These are phyloP conservation scores for Penicillium polonicum DNA, from an alignment of 2,329 filamentous ascomycete species.

Conservation along the genomic window DNA sequence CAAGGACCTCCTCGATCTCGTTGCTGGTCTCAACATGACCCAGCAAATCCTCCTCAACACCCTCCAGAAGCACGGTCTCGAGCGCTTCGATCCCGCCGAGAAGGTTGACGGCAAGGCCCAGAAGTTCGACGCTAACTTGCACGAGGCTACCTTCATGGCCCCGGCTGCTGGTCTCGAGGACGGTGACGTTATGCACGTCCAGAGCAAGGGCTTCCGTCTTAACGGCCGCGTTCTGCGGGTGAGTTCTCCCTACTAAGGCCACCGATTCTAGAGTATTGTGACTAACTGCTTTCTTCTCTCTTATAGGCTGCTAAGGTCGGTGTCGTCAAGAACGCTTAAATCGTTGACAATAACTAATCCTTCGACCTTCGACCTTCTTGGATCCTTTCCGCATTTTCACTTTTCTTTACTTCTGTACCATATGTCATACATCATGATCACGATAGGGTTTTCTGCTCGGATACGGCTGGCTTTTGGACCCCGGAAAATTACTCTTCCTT, in stretches of 20 bases:
- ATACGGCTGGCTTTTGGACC: conserved; percentile 24
- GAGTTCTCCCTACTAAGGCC: conserved; percentile 22
- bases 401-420: conserved; percentile 32
- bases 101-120: conserved; percentile 57
- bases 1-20: conserved; percentile 74
- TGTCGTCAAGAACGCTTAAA: conserved; percentile 76
- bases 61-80: conserved; percentile 88
- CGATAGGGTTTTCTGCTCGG: conserved; percentile 25
- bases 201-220: conserved; percentile 93
- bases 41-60: conserved; percentile 83
- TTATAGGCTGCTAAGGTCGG: conserved; percentile 81
- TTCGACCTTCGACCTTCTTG: not conserved
- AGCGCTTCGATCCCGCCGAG: conserved; percentile 74
- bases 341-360: conserved; percentile 7
- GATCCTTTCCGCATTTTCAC: conserved; percentile 6
- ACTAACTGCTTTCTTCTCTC: conserved; percentile 13
- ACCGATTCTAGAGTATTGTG: not conserved
- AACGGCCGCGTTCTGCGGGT: conserved; percentile 83
- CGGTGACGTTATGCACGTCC: conserved; percentile 83
- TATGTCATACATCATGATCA: conserved; percentile 35
- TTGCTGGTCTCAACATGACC: conserved; percentile 93
- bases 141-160: conserved; percentile 95
- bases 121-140: conserved; percentile 93
- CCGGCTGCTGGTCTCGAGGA: conserved; percentile 85
- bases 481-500: conserved; percentile 23